phyloP scores from a whole-genome alignment of 768 basidiomycete species.

The Gloeostereum incarnatum region DNA sequence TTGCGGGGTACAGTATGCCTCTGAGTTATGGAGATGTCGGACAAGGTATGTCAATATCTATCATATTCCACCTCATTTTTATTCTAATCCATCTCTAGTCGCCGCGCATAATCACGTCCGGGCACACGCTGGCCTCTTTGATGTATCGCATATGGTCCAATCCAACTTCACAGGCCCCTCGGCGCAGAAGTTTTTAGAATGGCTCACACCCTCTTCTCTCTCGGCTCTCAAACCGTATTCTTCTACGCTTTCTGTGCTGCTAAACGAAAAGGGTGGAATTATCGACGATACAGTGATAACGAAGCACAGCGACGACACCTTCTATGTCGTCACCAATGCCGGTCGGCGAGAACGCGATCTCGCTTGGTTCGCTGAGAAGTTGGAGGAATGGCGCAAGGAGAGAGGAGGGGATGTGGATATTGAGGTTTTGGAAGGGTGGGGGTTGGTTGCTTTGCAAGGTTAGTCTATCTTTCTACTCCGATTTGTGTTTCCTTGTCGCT shows the following conservation, averaged over 20 bases:
- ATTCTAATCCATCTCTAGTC: constrained; percentile 35
- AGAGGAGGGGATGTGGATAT: constrained; percentile 62
- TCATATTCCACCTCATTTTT: constrained; percentile 3
- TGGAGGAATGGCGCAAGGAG: constrained; percentile 61
- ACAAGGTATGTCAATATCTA: constrained; percentile 42
- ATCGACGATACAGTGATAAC: constrained; percentile 94
- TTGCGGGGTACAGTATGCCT: constrained; percentile 95
- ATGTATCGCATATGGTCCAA: constrained; percentile 99
- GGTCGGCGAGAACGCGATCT: constrained; percentile 78
- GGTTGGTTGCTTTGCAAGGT: constrained; percentile 89
- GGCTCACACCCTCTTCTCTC: constrained; percentile 83
- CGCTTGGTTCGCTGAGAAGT: constrained; percentile 58
- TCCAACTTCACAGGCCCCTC: constrained; percentile 77
- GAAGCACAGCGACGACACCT: constrained; percentile 70
- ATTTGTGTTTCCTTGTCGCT: neutral
- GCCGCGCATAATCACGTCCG: constrained; percentile 89
- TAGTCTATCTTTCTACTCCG: constrained; percentile 8
- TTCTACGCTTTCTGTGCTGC: constrained; percentile 81
- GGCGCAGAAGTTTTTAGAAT: constrained; percentile 75
- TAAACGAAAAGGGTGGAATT: constrained; percentile 88
- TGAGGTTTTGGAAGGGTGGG: constrained; percentile 77
- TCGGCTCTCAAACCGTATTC: constrained; percentile 55
- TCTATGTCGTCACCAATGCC: constrained; percentile 96
- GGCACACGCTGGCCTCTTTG: constrained; percentile 77
- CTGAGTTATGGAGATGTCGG: constrained; percentile 76